Evolutionary conservation across 108 stramenopile species (phyloP), one percentile per base, ranked within the genome.

Genomic region (Nitzschia sp.): DNA sequence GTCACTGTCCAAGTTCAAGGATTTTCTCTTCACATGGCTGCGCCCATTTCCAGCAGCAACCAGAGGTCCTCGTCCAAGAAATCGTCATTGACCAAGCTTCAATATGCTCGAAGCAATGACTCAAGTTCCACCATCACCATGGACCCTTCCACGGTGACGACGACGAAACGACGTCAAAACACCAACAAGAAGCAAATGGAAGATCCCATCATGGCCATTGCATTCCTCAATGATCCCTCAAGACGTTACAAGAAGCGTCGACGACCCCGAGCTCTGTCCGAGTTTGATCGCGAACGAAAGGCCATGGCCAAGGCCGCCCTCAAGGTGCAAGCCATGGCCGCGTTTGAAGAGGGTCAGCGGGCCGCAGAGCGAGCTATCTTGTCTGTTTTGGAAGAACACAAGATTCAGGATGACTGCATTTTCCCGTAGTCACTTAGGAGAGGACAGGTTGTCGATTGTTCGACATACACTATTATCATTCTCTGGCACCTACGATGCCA

Each of bases 141-240:
- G 38, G 38, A 42, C 13, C 38, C 38, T 42, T 13, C 9, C 38
- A 42, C 6, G 38, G 38, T 42, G 9, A 42, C 38, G 38, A 42
- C 38, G 13, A 42, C 9, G 13, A 42, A 42, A 42, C n/a, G n/a
- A n/a, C n/a, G n/a, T n/a, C n/a, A n/a, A n/a, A n/a, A n/a, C n/a
- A n/a, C n/a, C n/a, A n/a, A n/a, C n/a, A 6, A 6, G 13, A 42
- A 42, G 38, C 38, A 42, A 42, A 13, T 13, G 9, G 38, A 42
- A 42, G 58, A 59, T 25, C 53, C 53, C 23, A 25, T 54, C 53
- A 8, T 17, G 53, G 18, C 18, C 11, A 54, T 54, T 54, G 53
- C 53, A 25, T 54, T 54, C 24, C n/a, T 54, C 5, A 54, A 54
- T 25, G 53, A 54, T n/a, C 53, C 53, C 53, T 24, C 53, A 54